Conservation (phyloP, 495 filamentous ascomycete genomes). For the Aspergillus sparsus region DNA sequence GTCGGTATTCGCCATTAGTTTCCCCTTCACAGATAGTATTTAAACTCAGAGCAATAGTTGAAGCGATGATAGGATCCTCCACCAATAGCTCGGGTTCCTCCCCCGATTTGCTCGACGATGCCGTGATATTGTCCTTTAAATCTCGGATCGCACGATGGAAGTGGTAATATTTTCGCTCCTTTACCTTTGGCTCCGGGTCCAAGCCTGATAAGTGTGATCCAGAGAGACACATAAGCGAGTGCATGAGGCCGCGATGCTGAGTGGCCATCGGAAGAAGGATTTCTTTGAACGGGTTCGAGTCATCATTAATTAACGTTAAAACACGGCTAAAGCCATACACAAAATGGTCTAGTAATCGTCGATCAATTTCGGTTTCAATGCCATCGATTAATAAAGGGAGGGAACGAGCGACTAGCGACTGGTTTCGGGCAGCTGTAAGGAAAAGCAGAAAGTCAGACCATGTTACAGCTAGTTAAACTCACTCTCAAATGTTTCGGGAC, state of each 20-base stretch:
- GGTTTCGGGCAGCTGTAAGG: conserved; percentile 33
- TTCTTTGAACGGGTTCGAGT: conserved; percentile 86
- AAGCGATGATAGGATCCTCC: conserved; percentile 65
- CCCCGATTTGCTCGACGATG: conserved; percentile 29
- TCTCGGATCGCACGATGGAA: conserved; percentile 50
- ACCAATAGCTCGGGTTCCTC: conserved; percentile 44
- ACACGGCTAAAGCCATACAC: conserved; percentile 77
- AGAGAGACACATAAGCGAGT: conserved; percentile 84
- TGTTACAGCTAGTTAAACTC: conserved; percentile 5
- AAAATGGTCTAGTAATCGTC: conserved; percentile 84
- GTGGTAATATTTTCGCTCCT: conserved; percentile 51
- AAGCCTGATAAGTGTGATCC: conserved; percentile 71
- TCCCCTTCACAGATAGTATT: conserved; percentile 80
- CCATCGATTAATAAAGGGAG: conserved; percentile 81
- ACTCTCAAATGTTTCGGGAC: not conserved
- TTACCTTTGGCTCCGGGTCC: conserved; percentile 46
- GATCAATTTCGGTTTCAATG: conserved; percentile 81
- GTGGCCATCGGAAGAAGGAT: conserved; percentile 85
- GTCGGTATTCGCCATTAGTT: conserved; percentile 72
- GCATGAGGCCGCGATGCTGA: conserved; percentile 84
- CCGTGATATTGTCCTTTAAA: conserved; percentile 47
- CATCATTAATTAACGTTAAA: conserved; percentile 79
- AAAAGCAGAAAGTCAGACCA: conserved; percentile 19
- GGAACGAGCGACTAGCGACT: conserved; percentile 56
- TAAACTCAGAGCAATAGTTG: conserved; percentile 79